Evolutionary conservation across 441 rosid species (phyloP), one percentile per base, ranked within the genome.

Genomic region (Daphne laureola): DNA sequence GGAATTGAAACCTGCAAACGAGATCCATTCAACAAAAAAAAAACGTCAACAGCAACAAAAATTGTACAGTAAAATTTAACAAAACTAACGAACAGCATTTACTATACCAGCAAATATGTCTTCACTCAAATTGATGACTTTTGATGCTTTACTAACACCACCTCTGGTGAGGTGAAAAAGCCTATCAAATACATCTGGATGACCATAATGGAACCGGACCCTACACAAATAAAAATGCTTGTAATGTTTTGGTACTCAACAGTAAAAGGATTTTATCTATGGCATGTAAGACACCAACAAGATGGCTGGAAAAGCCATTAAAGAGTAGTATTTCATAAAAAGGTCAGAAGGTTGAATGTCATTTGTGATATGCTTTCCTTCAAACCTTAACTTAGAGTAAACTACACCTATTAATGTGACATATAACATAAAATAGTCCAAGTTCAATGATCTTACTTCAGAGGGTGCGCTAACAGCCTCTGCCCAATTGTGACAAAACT

Each of bases 401-500:
- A 7, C 38, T 31, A 11, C 38, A 31, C 8, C 8, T 31, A 31
- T 31, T 31, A 31, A 5, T 7, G 11, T 5, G 11, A 7, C 38
- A 31, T 31, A 18, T 31, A 31, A 4, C 1, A 31, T 12, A 38
- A 27, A 11, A 27, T n/a, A 15, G 49, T 46, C 48, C 5, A 38
- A 53, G 61, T 23, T 59, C 64, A 9, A 61, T 9, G 18, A 65
- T 73, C 81, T 73, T 79, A 95, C 99, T 77, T 95, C 64, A 95
- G 70, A 50, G 99, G 99, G 68, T 87, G 86, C 66, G 99, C 99
- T 72, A 95, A 68, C 58, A 95, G 70, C 72, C 98, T 80, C 72
- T 91, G 99, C 58, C 99, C 98, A 51, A 95, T 95, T 31, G 99
- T 95, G 51, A 95, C 99, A 72, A 95, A 95, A 73, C 99, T 95